Evolutionary conservation across 345 rosid species (phyloP).

Genomic region (Erodium maritimum): DNA sequence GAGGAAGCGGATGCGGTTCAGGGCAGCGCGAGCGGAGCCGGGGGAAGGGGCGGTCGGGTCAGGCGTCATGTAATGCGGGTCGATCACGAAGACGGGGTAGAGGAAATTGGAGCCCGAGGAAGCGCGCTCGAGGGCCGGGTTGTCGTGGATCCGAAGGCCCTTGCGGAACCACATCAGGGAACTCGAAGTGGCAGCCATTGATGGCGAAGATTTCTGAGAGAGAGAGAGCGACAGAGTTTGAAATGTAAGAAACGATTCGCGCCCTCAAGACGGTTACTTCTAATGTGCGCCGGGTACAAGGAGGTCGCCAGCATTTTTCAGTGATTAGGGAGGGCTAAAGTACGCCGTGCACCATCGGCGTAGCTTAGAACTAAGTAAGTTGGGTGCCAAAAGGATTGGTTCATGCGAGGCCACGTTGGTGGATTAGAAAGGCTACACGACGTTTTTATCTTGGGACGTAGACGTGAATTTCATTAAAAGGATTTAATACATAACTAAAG

Average conservation of each 20-base stretch:
- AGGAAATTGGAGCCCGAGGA: conserved; percentile 30
- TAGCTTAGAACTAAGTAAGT: not conserved
- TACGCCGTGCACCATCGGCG: not conserved
- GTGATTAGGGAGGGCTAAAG: not conserved
- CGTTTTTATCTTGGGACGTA: too few relatives aligned
- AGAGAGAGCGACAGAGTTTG: not conserved
- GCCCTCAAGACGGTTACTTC: not conserved
- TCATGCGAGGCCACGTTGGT: conserved; percentile 20
- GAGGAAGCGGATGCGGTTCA: conserved; percentile 74
- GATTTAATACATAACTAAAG: too few relatives aligned
- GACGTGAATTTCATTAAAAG: too few relatives aligned
- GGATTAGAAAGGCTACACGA: conserved; percentile 3
- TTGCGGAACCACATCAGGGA: conserved; percentile 92
- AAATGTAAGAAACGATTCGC: not conserved
- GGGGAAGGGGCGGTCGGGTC: conserved; percentile 57
- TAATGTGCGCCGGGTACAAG: conserved; percentile 8
- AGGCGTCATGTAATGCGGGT: conserved; percentile 77
- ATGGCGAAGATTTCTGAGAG: conserved; percentile 15
- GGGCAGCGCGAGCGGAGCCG: conserved; percentile 58
- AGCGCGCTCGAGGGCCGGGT: conserved; percentile 73
- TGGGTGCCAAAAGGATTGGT: conserved; percentile 1
- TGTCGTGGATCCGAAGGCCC: conserved; percentile 88
- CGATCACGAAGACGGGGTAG: conserved; percentile 78
- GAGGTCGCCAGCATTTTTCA: not conserved
- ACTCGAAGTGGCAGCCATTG: conserved; percentile 35